phyloP scores from a whole-genome alignment of 176 grass and related monocot genomes.

The Lolium perenne region DNA sequence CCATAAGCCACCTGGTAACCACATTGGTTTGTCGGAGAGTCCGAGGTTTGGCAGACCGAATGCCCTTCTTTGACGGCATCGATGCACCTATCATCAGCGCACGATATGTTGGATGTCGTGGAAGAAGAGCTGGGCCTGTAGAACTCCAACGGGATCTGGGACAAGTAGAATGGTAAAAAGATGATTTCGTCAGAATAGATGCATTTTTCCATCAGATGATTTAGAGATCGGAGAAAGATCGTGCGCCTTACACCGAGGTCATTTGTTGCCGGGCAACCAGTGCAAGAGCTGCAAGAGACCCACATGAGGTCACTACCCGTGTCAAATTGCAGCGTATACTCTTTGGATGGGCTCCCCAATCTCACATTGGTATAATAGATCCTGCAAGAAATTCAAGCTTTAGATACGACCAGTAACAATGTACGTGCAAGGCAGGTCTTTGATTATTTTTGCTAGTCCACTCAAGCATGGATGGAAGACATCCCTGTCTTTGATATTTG shows the following conservation, averaged over 20 bases:
- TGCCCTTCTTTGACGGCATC: conserved; percentile 69
- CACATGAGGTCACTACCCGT: conserved; percentile 94
- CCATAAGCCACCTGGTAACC: conserved; percentile 82
- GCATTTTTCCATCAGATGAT: background rate
- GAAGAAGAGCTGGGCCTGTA: conserved; percentile 72
- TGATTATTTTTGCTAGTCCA: background rate
- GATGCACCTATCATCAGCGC: conserved; percentile 71
- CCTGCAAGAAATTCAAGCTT: conserved; percentile 39
- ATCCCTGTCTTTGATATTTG: background rate
- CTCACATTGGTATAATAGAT: conserved; percentile 81
- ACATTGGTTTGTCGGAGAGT: conserved; percentile 51
- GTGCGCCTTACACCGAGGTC: conserved; percentile 72
- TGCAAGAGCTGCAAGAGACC: conserved; percentile 80
- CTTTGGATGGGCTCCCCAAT: conserved; percentile 77
- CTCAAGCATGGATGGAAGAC: background rate
- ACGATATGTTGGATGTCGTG: conserved; percentile 62
- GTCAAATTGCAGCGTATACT: conserved; percentile 91
- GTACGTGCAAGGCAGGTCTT: background rate
- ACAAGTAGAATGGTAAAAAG: conserved; percentile 23
- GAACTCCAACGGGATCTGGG: conserved; percentile 63
- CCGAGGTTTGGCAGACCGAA: conserved; percentile 56
- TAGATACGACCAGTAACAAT: background rate
- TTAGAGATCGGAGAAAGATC: background rate
- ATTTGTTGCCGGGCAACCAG: conserved; percentile 62
- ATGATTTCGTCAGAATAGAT: background rate